phyloP scores from a whole-genome alignment of 2,329 filamentous ascomycete species.

The Epicoccum sorghinum region DNA sequence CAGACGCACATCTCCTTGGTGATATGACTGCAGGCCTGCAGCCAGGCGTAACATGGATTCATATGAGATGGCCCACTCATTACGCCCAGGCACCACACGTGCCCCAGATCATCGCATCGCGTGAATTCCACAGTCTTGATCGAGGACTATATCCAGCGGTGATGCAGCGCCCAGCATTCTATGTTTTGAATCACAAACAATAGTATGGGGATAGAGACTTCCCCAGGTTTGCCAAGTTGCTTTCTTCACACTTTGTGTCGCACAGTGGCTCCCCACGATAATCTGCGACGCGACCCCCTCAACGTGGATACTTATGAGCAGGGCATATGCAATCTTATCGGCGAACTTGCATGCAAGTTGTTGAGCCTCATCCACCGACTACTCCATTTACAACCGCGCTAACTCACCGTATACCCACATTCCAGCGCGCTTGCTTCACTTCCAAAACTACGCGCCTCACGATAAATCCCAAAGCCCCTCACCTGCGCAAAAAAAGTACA shows the following conservation, averaged over 20 bases:
- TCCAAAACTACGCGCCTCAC: conserved; percentile 5
- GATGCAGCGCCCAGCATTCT: not conserved
- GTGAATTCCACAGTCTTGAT: too few relatives aligned
- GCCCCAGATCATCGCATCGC: not conserved
- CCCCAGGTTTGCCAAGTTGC: conserved; percentile 6
- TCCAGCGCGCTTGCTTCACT: conserved; percentile 13
- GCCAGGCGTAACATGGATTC: too few relatives aligned
- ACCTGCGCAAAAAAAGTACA: not conserved
- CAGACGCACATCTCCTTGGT: too few relatives aligned
- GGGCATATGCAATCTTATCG: conserved; percentile 6
- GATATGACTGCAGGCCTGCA: too few relatives aligned
- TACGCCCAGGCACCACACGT: not conserved
- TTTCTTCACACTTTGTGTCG: conserved; percentile 7
- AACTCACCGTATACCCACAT: conserved; percentile 17
- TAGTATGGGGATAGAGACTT: not conserved
- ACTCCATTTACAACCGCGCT: conserved; percentile 6
- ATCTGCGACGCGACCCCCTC: not conserved
- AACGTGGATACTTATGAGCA: conserved; percentile 1
- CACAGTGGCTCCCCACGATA: conserved; percentile 14
- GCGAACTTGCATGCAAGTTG: conserved; percentile 14
- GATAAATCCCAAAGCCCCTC: conserved; percentile 12
- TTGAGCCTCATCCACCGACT: conserved; percentile 18
- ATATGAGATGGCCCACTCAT: too few relatives aligned
- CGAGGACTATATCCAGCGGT: too few relatives aligned
- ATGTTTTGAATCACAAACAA: not conserved